Conservation (phyloP, 2,329 filamentous ascomycete species). For the Magnaporthiopsis incrustans region DNA sequence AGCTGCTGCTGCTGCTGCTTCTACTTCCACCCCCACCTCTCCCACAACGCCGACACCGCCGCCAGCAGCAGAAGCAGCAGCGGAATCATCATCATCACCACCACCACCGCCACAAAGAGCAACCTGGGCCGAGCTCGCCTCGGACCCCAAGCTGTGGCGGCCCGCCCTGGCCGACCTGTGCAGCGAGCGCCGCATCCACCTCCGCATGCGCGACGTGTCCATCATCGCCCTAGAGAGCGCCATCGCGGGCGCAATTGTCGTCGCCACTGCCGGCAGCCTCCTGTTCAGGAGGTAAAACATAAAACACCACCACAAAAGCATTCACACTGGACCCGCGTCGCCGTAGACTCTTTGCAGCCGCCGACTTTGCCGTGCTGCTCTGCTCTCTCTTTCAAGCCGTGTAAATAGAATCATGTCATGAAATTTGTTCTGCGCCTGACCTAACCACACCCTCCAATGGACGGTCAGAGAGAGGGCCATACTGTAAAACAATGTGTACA, state of each 20-base stretch:
- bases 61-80: no score
- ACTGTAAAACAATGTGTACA: slow-evolving; percentile 4
- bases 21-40: neutral
- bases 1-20: slow-evolving; percentile 2
- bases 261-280: slow-evolving; percentile 44
- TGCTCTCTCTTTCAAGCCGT: no score
- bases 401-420: neutral
- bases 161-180: slow-evolving; percentile 48
- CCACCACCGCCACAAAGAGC: neutral
- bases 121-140: slow-evolving; percentile 35
- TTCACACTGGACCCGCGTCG: neutral
- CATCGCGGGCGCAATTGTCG: slow-evolving; percentile 55
- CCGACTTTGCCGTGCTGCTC: no score
- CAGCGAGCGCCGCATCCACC: slow-evolving; percentile 54
- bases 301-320: neutral
- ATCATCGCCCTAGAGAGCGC: slow-evolving; percentile 61
- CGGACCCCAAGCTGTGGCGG: slow-evolving; percentile 37
- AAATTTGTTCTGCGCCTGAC: neutral
- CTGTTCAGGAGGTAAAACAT: slow-evolving; percentile 30
- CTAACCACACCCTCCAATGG: slow-evolving; percentile 5
- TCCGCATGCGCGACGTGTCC: slow-evolving; percentile 64
- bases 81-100: no score
- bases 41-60: no score
- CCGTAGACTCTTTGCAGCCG: neutral
- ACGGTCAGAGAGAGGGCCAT: slow-evolving; percentile 1